A percentile compares a stretch with the other conserved stretches of the same genome.
phyloP scores from a whole-genome alignment of 768 basidiomycete species.

The Leccinum rimulosum region DNA sequence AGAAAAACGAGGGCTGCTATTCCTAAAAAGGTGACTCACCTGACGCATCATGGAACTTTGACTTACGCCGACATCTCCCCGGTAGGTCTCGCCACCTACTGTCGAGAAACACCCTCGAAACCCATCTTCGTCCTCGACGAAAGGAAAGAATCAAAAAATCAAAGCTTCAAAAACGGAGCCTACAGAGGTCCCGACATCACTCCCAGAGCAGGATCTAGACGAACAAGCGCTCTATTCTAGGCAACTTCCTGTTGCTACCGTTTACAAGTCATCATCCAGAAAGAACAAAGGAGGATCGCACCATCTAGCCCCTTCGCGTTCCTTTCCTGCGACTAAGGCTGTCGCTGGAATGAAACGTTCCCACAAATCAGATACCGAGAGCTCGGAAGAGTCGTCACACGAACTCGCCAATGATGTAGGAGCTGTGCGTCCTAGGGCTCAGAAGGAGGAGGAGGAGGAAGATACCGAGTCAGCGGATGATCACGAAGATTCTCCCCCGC shows the following conservation, averaged over 20 bases:
- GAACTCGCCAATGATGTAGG: constrained; percentile 32
- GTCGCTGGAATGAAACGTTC: constrained; percentile 20
- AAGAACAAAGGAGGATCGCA: constrained; percentile 2
- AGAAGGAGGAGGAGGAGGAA: constrained; percentile 36
- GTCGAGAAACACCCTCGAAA: constrained; percentile 10
- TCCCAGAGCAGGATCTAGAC: constrained; percentile 50
- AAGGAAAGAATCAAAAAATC: constrained; percentile 11
- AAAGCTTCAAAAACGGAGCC: constrained; percentile 26
- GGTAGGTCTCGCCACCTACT: constrained; percentile 2
- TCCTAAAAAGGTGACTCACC: constrained; percentile 18
- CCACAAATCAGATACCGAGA: constrained; percentile 26
- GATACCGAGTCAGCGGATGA: constrained; percentile 41
- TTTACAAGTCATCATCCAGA: constrained; percentile 7
- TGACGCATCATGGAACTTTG: not conserved
- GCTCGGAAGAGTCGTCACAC: constrained; percentile 15
- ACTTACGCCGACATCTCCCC: constrained; percentile 1
- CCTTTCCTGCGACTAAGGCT: constrained; percentile 7
- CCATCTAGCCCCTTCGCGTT: constrained; percentile 2
- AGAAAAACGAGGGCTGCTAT: constrained; percentile 7
- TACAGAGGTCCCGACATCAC: constrained; percentile 54
- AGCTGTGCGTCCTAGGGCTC: constrained; percentile 11
- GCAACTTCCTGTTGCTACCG: constrained; percentile 6
- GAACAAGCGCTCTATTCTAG: constrained; percentile 7
- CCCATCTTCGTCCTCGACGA: constrained; percentile 5
- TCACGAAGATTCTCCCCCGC: constrained; percentile 34